Evolutionary conservation across 116 monocot species (phyloP).

Genomic region (Zostera marina): DNA sequence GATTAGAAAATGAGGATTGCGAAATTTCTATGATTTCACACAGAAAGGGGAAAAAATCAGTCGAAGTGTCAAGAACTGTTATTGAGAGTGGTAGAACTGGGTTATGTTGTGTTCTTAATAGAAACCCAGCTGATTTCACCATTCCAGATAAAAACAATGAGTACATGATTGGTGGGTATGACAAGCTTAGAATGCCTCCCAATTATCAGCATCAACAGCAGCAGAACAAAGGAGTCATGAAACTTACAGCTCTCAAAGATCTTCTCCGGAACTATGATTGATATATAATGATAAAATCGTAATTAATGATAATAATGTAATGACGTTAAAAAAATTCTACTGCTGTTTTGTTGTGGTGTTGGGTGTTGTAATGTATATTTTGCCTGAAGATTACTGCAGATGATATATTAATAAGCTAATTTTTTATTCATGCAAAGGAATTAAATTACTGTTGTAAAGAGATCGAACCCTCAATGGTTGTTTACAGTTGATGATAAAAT

Average conservation of each 20-base stretch:
- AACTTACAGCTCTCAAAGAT: constrained; percentile 16
- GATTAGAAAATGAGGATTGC: neutral
- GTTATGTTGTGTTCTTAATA: constrained; percentile 37
- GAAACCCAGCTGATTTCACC: constrained; percentile 81
- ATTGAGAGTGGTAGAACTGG: neutral
- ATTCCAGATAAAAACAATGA: constrained; percentile 34
- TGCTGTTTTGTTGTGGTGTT: too few species aligned
- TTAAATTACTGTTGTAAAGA: too few species aligned
- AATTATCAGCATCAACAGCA: constrained; percentile 5
- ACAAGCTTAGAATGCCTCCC: neutral
- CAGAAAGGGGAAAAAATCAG: neutral
- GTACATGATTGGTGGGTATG: constrained; percentile 31
- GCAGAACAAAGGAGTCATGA: constrained; percentile 11
- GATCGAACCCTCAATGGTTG: too few species aligned
- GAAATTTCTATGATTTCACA: neutral
- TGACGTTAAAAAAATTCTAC: too few species aligned
- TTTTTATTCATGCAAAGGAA: too few species aligned
- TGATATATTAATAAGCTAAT: too few species aligned
- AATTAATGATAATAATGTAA: too few species aligned
- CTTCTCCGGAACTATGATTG: constrained; percentile 12
- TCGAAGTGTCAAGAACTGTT: neutral
- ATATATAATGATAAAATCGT: too few species aligned
- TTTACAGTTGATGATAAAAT: too few species aligned
- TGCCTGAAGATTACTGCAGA: too few species aligned
- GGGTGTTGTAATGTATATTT: too few species aligned